phyloP scores from a whole-genome alignment of 2,329 filamentous ascomycete genomes.

The Pseudocercospora fuligena region DNA sequence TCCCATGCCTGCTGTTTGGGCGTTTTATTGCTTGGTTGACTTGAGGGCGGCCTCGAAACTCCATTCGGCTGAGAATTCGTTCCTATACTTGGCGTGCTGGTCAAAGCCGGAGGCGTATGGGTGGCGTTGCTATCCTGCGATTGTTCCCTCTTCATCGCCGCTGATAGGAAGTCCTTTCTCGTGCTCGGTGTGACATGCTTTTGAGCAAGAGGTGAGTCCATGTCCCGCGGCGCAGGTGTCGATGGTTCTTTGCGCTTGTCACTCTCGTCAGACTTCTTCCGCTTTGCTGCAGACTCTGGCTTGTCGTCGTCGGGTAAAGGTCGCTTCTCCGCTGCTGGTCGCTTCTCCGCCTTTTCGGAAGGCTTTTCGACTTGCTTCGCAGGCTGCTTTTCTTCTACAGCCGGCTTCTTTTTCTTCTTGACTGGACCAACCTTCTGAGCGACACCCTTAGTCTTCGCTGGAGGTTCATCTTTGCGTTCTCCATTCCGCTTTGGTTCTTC shows the following conservation, averaged over 20 bases:
- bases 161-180: constrained; percentile 36
- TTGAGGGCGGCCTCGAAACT: constrained; percentile 27
- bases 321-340: constrained; percentile 20
- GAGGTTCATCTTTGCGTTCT: constrained; percentile 23
- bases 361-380: constrained; percentile 19
- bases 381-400: constrained; percentile 19
- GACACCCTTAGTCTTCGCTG: constrained; percentile 35
- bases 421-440: constrained; percentile 37
- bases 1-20: constrained; percentile 44
- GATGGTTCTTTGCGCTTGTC: constrained; percentile 32
- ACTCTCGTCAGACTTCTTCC: constrained; percentile 30
- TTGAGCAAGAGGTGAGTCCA: constrained; percentile 29
- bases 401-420: constrained; percentile 25
- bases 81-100: constrained; percentile 31
- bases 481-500: constrained; percentile 24
- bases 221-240: constrained; percentile 32
- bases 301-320: constrained; percentile 20
- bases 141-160: constrained; percentile 33
- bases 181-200: constrained; percentile 36
- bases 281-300: constrained; percentile 32
- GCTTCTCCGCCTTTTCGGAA: constrained; percentile 20
- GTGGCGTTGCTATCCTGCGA: constrained; percentile 32
- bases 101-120: constrained; percentile 33
- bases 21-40: constrained; percentile 32
- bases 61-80: constrained; percentile 25